phyloP scores from a whole-genome alignment of 2,329 filamentous ascomycete genomes.

The Elsinoe ampelina region DNA sequence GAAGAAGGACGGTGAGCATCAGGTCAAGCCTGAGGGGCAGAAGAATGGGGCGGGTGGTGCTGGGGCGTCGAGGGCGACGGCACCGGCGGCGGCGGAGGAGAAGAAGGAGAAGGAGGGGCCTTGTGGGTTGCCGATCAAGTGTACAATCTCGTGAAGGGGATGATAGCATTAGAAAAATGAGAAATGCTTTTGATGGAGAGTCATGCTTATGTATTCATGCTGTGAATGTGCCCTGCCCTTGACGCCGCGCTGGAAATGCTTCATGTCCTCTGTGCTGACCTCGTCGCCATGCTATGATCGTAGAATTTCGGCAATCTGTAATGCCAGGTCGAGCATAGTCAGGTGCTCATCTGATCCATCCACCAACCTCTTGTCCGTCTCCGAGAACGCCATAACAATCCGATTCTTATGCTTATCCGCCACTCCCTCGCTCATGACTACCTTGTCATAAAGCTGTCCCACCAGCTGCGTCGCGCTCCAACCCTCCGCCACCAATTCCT shows the following conservation, averaged over 20 bases:
- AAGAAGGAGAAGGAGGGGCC: constrained; percentile 55
- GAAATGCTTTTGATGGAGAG: constrained; percentile 1
- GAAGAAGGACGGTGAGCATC: constrained; percentile 11
- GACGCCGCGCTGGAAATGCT: constrained; percentile 10
- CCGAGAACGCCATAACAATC: constrained; percentile 82
- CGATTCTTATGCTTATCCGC: constrained; percentile 80
- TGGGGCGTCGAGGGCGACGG: constrained; percentile 13
- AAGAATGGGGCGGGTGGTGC: constrained; percentile 15
- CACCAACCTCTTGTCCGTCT: constrained; percentile 85
- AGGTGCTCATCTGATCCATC: constrained; percentile 95
- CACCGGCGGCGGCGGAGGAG: constrained; percentile 22
- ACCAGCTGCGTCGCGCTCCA: constrained; percentile 92
- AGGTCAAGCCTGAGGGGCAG: constrained; percentile 15
- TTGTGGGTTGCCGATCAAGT: constrained; percentile 70
- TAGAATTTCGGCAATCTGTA: constrained; percentile 50
- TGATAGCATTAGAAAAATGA: constrained; percentile 1
- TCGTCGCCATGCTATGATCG: not conserved
- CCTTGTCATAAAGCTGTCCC: constrained; percentile 69
- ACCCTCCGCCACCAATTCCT: constrained; percentile 87
- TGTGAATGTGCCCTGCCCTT: not conserved
- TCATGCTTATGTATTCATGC: not conserved
- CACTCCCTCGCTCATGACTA: constrained; percentile 67
- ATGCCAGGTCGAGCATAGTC: constrained; percentile 72
- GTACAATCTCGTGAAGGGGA: constrained; percentile 51
- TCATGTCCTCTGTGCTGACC: not conserved